These are phyloP conservation scores for Helenozyma baotianmanensis DNA, from an alignment of 805 yeast genomes.

Conservation along the genomic window DNA sequence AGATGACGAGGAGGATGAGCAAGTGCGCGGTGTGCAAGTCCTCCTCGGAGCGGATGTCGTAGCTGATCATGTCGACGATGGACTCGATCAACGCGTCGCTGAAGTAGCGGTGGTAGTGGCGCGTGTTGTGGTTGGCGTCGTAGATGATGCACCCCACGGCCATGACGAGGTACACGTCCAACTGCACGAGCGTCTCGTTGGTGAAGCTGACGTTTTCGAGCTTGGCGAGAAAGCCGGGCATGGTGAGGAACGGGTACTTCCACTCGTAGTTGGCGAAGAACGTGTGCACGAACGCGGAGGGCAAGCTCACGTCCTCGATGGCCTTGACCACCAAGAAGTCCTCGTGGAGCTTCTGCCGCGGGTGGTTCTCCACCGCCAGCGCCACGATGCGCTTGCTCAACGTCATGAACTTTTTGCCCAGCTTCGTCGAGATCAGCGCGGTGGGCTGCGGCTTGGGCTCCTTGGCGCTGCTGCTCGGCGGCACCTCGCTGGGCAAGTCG, in stretches of 20 bases:
- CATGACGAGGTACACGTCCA: conserved; percentile 35
- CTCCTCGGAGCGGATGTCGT: conserved; percentile 22
- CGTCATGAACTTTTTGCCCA: conserved; percentile 1
- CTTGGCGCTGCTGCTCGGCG: no score
- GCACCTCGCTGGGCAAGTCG: conserved; percentile 7
- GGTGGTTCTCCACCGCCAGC: conserved; percentile 2
- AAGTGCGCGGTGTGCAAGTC: conserved; percentile 25
- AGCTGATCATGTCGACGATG: conserved; percentile 30
- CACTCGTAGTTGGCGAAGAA: conserved; percentile 35
- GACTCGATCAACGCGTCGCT: conserved; percentile 28
- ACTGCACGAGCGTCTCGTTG: conserved; percentile 32
- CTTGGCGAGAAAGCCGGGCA: conserved; percentile 16
- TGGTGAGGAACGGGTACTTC: conserved; percentile 33
- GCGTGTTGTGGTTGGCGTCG: conserved; percentile 23
- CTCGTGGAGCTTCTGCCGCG: conserved; percentile 15
- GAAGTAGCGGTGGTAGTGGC: conserved; percentile 25
- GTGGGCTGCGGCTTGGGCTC: neutral
- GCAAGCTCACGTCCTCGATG: conserved; percentile 24
- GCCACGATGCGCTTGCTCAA: conserved; percentile 5
- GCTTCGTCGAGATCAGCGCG: no score
- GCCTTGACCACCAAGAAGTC: conserved; percentile 35
- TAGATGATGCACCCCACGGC: conserved; percentile 36
- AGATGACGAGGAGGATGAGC: conserved; percentile 29
- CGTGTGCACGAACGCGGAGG: conserved; percentile 27
- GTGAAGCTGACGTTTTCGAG: conserved; percentile 26